phyloP scores from a whole-genome alignment of 768 basidiomycete genomes.

The Lactarius vividus region DNA sequence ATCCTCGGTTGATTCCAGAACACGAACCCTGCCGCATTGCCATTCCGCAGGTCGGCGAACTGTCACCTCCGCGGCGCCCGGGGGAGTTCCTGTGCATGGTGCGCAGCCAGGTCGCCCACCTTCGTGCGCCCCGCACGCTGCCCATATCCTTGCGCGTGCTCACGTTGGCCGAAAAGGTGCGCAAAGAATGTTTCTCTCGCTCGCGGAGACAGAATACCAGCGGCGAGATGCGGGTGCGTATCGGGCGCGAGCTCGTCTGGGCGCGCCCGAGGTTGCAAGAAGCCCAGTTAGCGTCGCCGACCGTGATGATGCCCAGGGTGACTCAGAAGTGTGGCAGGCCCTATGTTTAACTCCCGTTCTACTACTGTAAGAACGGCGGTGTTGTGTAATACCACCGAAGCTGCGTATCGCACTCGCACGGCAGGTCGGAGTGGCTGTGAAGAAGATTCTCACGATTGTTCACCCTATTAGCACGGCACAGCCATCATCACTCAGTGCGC shows the following conservation, averaged over 20 bases:
- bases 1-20: conserved; percentile 87
- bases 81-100: conserved; percentile 33
- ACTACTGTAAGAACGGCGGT: conserved; percentile 42
- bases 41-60: conserved; percentile 81
- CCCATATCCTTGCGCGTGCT: neutral
- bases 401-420: no score
- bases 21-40: conserved; percentile 57
- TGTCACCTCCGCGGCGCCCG: conserved; percentile 43
- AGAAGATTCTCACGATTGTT: neutral
- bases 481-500: neutral
- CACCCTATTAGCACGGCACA: neutral
- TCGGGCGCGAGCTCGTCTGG: no score
- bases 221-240: no score
- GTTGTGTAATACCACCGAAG: conserved; percentile 37
- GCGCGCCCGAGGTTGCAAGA: no score
- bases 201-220: conserved; percentile 51
- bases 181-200: conserved; percentile 62
- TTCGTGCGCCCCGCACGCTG: no score
- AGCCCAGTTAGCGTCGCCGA: conserved; percentile 42
- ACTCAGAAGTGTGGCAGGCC: conserved; percentile 59
- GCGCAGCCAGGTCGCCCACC: neutral
- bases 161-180: conserved; percentile 42
- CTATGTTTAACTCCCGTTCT: conserved; percentile 40
- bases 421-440: conserved; percentile 10
- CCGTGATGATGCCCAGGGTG: conserved; percentile 62